phyloP scores from a whole-genome alignment of 345 rosid genomes.

The Rhizophora apiculata region DNA sequence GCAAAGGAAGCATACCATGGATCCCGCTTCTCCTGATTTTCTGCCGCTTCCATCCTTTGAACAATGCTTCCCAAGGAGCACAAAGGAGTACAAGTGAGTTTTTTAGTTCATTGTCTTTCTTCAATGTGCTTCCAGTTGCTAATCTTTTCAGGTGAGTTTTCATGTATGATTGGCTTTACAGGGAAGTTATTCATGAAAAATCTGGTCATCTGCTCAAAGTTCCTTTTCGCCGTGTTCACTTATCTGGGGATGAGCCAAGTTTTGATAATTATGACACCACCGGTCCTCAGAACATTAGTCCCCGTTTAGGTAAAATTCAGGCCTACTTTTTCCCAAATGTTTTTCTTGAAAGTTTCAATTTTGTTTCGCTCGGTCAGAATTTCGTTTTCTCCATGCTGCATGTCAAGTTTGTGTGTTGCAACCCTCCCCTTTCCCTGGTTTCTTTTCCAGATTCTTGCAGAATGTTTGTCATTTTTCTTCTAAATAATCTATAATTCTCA shows the following conservation, averaged over 20 bases:
- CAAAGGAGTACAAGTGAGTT: conserved; percentile 62
- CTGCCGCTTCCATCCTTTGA: conserved; percentile 83
- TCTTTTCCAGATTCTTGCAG: no score
- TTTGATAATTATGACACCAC: conserved; percentile 94
- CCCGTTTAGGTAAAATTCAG: conserved; percentile 54
- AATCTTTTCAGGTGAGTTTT: neutral
- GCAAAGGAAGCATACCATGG: conserved; percentile 67
- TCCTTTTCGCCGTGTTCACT: conserved; percentile 80
- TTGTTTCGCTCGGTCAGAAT: neutral
- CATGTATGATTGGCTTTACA: conserved; percentile 20
- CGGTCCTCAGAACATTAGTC: conserved; percentile 84
- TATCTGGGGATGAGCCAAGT: conserved; percentile 78
- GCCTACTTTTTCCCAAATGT: neutral
- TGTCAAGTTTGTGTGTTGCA: no score
- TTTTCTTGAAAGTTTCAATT: no score
- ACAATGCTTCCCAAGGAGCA: conserved; percentile 88
- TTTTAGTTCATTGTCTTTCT: neutral
- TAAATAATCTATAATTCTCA: no score
- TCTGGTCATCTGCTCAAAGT: conserved; percentile 85
- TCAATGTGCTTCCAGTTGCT: neutral
- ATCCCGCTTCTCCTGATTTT: conserved; percentile 93
- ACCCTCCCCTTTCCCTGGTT: no score
- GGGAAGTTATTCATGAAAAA: conserved; percentile 78
- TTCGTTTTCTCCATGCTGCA: neutral
- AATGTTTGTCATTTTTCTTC: no score